Conservation (phyloP, 257 asterid genomes). For the Solanum etuberosum region DNA sequence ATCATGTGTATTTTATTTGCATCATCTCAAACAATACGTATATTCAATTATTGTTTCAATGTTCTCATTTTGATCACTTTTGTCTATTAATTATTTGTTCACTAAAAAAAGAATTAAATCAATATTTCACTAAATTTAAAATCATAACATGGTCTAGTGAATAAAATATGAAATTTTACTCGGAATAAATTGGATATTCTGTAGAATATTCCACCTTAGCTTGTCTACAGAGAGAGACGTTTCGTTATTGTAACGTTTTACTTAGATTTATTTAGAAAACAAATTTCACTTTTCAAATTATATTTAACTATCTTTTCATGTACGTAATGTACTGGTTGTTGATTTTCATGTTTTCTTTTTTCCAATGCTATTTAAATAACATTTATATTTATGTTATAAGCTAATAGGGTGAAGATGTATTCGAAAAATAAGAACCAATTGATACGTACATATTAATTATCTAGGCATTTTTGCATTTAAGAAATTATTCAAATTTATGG, state of each 20-base stretch:
- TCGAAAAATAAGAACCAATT: background rate
- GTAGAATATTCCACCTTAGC: background rate
- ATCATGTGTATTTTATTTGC: background rate
- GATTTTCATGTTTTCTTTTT: background rate
- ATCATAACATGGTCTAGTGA: background rate
- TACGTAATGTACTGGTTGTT: background rate
- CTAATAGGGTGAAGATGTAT: background rate
- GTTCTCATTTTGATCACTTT: background rate
- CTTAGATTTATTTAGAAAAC: background rate
- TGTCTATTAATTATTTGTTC: background rate
- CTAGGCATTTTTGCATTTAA: background rate
- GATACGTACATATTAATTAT: background rate
- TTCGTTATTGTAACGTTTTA: background rate
- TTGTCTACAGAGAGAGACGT: background rate
- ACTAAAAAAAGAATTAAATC: background rate
- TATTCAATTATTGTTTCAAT: background rate
- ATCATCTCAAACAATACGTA: background rate
- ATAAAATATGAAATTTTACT: background rate
- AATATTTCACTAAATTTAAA: background rate
- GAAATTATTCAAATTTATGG: background rate
- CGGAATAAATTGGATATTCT: background rate
- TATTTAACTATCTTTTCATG: background rate
- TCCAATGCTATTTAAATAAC: background rate
- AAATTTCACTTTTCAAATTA: background rate
- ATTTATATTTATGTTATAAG: background rate